Evolutionary conservation across 2,329 filamentous ascomycete genomes (phyloP).

Genomic region (Apiospora hydei): DNA sequence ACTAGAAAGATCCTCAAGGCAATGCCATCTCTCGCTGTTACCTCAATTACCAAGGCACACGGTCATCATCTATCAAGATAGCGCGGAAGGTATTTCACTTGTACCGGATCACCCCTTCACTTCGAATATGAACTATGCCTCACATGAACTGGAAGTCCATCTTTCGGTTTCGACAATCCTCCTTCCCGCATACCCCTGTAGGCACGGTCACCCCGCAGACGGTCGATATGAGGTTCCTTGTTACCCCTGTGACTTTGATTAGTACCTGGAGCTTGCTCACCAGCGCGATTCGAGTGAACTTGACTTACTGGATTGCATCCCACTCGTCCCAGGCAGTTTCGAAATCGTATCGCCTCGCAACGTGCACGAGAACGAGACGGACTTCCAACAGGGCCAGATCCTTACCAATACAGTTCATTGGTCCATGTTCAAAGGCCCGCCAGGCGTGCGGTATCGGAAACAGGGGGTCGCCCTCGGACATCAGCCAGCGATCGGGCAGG

Average conservation of each 20-base stretch:
- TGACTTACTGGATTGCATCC: slow-evolving; percentile 24
- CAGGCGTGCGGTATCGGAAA: slow-evolving; percentile 39
- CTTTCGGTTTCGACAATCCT: slow-evolving; percentile 26
- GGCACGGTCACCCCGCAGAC: not conserved
- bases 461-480: slow-evolving; percentile 31
- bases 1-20: no score
- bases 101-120: not conserved
- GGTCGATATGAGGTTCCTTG: not conserved
- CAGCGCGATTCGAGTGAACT: not conserved
- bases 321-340: slow-evolving; percentile 25
- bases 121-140: slow-evolving; percentile 27
- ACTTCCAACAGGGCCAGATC: slow-evolving; percentile 46
- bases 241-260: not conserved
- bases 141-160: slow-evolving; percentile 25
- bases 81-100: not conserved
- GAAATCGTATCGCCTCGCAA: slow-evolving; percentile 34
- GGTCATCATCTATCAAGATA: no score
- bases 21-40: not conserved
- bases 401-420: slow-evolving; percentile 47
- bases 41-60: not conserved
- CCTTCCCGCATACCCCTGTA: not conserved
- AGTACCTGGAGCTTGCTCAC: not conserved
- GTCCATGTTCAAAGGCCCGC: slow-evolving; percentile 48
- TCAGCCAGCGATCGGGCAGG: slow-evolving; percentile 52
- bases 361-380: slow-evolving; percentile 38